Evolutionary conservation across 2,329 filamentous ascomycete genomes (phyloP).

Genomic region (Monosporascus sp.): DNA sequence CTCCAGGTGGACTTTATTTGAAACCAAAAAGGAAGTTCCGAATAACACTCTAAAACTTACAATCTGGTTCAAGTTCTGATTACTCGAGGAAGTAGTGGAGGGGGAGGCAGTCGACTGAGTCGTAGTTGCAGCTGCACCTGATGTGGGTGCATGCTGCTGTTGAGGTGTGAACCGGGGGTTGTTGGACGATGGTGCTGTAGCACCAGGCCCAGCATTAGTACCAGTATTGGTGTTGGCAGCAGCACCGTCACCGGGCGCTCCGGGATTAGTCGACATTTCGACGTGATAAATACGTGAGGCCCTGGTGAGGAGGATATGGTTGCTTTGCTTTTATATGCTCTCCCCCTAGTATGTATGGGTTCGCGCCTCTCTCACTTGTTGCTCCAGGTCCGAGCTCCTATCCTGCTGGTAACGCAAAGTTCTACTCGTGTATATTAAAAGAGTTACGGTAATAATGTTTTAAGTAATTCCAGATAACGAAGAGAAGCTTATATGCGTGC

Average conservation of each 20-base stretch:
- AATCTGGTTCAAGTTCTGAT: conserved; percentile 92
- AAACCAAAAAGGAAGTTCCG: background rate
- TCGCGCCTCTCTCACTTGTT: background rate
- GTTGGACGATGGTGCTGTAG: conserved; percentile 1
- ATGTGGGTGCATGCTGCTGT: conserved; percentile 16
- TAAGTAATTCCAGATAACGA: no score
- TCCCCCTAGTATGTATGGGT: no score
- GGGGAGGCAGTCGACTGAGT: conserved; percentile 19
- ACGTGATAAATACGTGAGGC: background rate
- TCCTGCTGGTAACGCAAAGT: no score
- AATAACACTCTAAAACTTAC: conserved; percentile 51
- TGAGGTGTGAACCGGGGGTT: conserved; percentile 14
- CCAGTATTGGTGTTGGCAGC: background rate
- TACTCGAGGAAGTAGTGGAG: conserved; percentile 53
- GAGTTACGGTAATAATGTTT: no score
- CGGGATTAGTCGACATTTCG: background rate
- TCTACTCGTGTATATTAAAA: no score
- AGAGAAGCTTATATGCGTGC: background rate
- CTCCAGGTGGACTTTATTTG: no score
- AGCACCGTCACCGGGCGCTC: background rate
- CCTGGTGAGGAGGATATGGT: background rate
- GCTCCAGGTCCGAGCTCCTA: background rate
- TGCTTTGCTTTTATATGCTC: background rate
- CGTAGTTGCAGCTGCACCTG: conserved; percentile 6
- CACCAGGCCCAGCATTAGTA: conserved; percentile 2